Evolutionary conservation across 2,329 filamentous ascomycete genomes (phyloP).

Genomic region (Verticillium isaacii): DNA sequence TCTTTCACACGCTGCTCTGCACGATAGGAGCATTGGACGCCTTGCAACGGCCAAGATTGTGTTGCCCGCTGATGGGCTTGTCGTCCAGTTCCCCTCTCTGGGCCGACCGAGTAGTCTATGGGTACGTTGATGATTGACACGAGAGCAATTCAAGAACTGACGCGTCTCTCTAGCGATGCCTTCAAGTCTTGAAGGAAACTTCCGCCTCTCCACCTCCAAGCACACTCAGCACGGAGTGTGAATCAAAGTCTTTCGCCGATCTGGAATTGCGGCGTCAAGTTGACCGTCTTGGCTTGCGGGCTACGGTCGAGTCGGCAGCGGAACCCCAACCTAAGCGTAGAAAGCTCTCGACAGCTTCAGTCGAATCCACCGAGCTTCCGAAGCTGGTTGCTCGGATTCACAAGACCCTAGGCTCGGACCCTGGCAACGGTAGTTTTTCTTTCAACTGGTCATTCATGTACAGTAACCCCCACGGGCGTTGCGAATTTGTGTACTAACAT

Average conservation of each 20-base stretch:
- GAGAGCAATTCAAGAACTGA: background rate
- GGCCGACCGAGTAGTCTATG: slow-evolving; percentile 33
- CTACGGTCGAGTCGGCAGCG: background rate
- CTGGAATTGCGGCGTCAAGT: slow-evolving; percentile 17
- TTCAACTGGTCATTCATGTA: slow-evolving; percentile 40
- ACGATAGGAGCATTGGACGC: slow-evolving; percentile 26
- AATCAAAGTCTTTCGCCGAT: slow-evolving; percentile 19
- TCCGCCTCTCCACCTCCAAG: slow-evolving; percentile 14
- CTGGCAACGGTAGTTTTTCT: slow-evolving; percentile 18
- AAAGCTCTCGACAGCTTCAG: slow-evolving; percentile 18
- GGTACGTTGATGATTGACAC: slow-evolving; percentile 25
- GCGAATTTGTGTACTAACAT: background rate
- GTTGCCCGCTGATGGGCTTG: slow-evolving; percentile 32
- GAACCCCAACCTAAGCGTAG: slow-evolving; percentile 24
- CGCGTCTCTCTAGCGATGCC: slow-evolving; percentile 18
- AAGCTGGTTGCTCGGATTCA: slow-evolving; percentile 18
- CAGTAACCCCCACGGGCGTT: slow-evolving; percentile 19
- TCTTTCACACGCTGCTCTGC: slow-evolving; percentile 30
- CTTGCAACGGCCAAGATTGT: slow-evolving; percentile 38
- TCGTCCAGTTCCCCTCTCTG: slow-evolving; percentile 23
- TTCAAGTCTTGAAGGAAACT: slow-evolving; percentile 21
- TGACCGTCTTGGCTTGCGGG: slow-evolving; percentile 13
- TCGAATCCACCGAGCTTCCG: slow-evolving; percentile 14
- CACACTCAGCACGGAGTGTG: slow-evolving; percentile 11
- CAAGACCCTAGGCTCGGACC: slow-evolving; percentile 21